Evolutionary conservation across 2,329 filamentous ascomycete genomes (phyloP).

Genomic region (Zasmidium angulare): DNA sequence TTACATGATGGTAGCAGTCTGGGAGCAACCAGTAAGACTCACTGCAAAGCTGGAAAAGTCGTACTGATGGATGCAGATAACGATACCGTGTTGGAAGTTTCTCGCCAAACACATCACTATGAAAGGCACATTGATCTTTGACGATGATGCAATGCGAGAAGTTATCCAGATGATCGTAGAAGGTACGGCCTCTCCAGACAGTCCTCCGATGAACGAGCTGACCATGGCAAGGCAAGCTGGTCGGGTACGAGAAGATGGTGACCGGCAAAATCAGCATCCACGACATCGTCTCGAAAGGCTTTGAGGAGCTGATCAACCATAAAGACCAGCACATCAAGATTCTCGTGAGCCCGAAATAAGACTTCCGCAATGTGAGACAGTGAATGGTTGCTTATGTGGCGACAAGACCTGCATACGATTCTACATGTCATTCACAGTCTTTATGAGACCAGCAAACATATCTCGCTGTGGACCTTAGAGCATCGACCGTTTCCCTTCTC

Average conservation of each 20-base stretch:
- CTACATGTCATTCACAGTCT: background rate
- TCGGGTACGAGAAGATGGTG: slow-evolving; percentile 18
- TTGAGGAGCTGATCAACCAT: slow-evolving; percentile 16
- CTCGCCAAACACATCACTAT: slow-evolving; percentile 20
- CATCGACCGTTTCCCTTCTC: too few relatives aligned
- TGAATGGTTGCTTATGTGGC: too few relatives aligned
- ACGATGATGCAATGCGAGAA: slow-evolving; percentile 16
- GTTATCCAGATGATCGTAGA: slow-evolving; percentile 17
- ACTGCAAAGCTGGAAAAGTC: background rate
- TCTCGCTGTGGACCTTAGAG: background rate
- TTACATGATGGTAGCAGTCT: slow-evolving; percentile 27
- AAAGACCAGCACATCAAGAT: slow-evolving; percentile 23
- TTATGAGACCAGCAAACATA: background rate
- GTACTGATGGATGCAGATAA: slow-evolving; percentile 12
- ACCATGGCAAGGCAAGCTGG: slow-evolving; percentile 7
- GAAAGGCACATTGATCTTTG: slow-evolving; percentile 20
- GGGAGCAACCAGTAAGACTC: slow-evolving; percentile 21
- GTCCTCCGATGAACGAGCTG: background rate
- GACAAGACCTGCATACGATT: background rate
- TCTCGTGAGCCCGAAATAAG: slow-evolving; percentile 12
- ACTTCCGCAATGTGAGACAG: too few relatives aligned
- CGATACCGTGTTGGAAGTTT: slow-evolving; percentile 17
- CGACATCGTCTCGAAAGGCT: slow-evolving; percentile 18
- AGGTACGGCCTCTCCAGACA: slow-evolving; percentile 2
- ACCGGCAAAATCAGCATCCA: slow-evolving; percentile 15